Percentiles rank a stretch among this genome's conserved stretches.
phyloP scores from a whole-genome alignment of 1,284 basidiomycete genomes.

The Gastroboletus turbinatus region DNA sequence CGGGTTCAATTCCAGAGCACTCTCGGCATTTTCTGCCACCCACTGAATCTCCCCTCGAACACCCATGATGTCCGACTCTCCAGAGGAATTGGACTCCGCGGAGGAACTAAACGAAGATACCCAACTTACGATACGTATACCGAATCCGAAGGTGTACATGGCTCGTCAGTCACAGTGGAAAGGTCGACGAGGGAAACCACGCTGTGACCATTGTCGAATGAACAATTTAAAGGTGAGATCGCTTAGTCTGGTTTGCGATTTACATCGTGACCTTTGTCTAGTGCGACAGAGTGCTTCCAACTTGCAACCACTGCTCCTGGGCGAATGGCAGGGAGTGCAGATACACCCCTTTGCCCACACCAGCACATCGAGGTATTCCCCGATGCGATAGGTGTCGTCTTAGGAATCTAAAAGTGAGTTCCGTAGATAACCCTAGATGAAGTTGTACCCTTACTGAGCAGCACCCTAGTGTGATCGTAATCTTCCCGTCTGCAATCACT shows the following conservation, averaged over 20 bases:
- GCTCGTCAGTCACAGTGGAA: conserved; percentile 68
- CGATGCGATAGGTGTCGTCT: conserved; percentile 67
- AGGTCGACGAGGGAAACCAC: conserved; percentile 66
- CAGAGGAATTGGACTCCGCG: conserved; percentile 45
- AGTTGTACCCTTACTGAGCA: conserved; percentile 6
- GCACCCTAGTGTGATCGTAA: conserved; percentile 59
- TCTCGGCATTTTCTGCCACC: conserved; percentile 24
- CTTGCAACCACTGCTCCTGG: conserved; percentile 74
- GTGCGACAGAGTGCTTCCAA: conserved; percentile 69
- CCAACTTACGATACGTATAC: conserved; percentile 63
- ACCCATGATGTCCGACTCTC: conserved; percentile 36
- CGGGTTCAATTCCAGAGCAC: conserved; percentile 1
- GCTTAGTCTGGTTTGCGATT: conserved; percentile 3
- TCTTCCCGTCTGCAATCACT: conserved; percentile 68
- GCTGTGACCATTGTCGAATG: conserved; percentile 67
- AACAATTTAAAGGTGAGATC: conserved; percentile 66
- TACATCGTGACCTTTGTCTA: conserved; percentile 30
- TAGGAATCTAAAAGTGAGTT: conserved; percentile 61
- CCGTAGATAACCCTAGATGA: neutral
- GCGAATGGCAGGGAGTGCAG: conserved; percentile 59
- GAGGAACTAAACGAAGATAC: conserved; percentile 53
- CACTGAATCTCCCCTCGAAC: conserved; percentile 10
- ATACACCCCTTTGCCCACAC: conserved; percentile 70
- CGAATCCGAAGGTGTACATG: conserved; percentile 55
- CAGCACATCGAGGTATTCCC: conserved; percentile 71